Percentiles rank a stretch among this genome's conserved stretches.
Evolutionary conservation across 2,329 filamentous ascomycete genomes (phyloP).

Genomic region (Stagonosporopsis chrysanthemi): DNA sequence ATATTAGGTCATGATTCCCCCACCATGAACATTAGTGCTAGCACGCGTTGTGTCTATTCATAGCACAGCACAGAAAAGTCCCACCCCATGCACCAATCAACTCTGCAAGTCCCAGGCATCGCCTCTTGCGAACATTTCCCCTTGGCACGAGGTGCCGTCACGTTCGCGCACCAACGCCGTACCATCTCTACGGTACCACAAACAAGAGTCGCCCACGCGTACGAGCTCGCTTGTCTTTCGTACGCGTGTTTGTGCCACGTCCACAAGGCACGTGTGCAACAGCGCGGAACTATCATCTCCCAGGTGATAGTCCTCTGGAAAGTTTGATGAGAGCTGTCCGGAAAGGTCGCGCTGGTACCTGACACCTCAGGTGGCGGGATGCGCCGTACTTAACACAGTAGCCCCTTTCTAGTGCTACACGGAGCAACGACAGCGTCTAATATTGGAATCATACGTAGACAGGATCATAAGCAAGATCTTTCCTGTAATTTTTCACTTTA

Average conservation of each 20-base stretch:
- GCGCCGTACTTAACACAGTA: too few relatives aligned
- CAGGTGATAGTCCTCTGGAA: not conserved
- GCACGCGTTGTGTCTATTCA: not conserved
- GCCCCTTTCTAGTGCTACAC: too few relatives aligned
- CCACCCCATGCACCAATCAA: not conserved
- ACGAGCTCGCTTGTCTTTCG: not conserved
- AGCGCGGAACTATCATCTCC: not conserved
- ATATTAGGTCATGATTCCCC: not conserved
- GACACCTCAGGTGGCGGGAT: too few relatives aligned
- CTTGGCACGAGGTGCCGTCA: not conserved
- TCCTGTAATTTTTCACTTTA: too few relatives aligned
- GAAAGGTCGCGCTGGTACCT: not conserved
- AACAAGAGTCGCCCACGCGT: conserved; percentile 8
- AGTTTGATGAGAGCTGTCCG: not conserved
- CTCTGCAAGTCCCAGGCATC: too few relatives aligned
- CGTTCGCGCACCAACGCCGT: not conserved
- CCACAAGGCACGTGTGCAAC: not conserved
- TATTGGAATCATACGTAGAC: too few relatives aligned
- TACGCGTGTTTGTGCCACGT: conserved; percentile 5
- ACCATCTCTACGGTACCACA: conserved; percentile 5
- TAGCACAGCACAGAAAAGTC: not conserved
- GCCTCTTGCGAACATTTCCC: too few relatives aligned
- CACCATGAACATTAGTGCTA: not conserved
- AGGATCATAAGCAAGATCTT: too few relatives aligned
- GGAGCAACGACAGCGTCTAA: too few relatives aligned